Percentiles rank a stretch among this genome's conserved stretches.
Conservation (phyloP, 106 monocot genomes). For the Dendrobium chrysotoxum region DNA sequence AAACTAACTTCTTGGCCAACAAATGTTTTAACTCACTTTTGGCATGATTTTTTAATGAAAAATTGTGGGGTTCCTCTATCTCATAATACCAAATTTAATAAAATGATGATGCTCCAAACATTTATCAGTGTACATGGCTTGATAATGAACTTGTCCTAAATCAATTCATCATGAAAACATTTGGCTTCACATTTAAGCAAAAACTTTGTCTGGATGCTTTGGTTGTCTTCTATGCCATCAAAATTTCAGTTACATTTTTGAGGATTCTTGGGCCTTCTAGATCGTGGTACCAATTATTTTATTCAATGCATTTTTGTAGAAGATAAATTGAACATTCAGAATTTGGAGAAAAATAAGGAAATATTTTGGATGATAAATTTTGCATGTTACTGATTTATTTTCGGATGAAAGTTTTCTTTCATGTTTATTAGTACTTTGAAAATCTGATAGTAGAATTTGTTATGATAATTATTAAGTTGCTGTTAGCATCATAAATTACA, state of each 20-base stretch:
- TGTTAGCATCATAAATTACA: neutral
- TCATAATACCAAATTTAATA: no score
- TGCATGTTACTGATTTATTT: neutral
- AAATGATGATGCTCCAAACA: neutral
- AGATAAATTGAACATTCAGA: neutral
- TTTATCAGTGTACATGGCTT: neutral
- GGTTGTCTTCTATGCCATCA: neutral
- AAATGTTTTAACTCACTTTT: no score
- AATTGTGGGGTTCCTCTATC: no score
- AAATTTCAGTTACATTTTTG: neutral
- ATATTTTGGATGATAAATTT: neutral
- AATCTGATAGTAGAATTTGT: neutral
- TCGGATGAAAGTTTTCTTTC: neutral
- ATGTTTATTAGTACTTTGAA: neutral
- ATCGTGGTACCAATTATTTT: neutral
- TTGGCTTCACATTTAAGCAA: neutral
- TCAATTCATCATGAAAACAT: neutral
- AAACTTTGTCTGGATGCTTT: neutral
- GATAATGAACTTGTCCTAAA: neutral
- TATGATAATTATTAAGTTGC: neutral
- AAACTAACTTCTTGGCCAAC: no score
- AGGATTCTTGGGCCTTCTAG: neutral
- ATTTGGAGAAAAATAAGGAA: neutral
- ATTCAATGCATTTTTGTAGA: neutral
- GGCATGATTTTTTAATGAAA: no score